Conservation (phyloP, 169 alveolate species). For the Cryptosporidium tyzzeri region DNA sequence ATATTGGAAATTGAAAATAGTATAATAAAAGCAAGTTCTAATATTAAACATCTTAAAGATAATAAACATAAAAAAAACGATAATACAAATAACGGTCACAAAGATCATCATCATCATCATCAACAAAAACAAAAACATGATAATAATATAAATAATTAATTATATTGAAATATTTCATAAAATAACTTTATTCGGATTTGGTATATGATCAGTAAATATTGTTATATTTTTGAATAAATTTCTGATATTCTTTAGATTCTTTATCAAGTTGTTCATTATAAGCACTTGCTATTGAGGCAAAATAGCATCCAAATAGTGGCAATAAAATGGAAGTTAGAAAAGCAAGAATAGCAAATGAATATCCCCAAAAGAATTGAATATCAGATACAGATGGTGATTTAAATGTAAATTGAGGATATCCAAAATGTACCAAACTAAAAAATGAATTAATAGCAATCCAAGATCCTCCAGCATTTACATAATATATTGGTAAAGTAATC, state of each 20-base stretch:
- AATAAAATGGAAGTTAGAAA: slow-evolving; percentile 52
- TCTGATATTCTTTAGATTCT: slow-evolving; percentile 1
- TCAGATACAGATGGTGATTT: slow-evolving; percentile 65
- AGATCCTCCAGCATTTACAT: slow-evolving; percentile 74
- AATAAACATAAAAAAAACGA: background rate
- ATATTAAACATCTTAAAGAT: slow-evolving; percentile 18
- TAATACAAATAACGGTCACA: background rate
- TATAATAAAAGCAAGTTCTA: slow-evolving; percentile 21
- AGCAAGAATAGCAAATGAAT: slow-evolving; percentile 62
- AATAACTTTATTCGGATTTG: too few species aligned
- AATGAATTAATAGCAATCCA: slow-evolving; percentile 73
- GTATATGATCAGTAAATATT: background rate
- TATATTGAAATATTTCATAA: too few species aligned
- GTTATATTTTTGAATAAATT: background rate
- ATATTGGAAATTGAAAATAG: slow-evolving; percentile 53
- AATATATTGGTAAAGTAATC: slow-evolving; percentile 52
- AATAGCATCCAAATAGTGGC: slow-evolving; percentile 72
- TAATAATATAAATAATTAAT: too few species aligned
- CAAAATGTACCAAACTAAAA: slow-evolving; percentile 67
- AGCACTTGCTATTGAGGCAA: slow-evolving; percentile 34
- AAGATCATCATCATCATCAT: background rate
- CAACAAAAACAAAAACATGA: background rate
- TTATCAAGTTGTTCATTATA: slow-evolving; percentile 18
- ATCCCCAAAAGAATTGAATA: slow-evolving; percentile 75
- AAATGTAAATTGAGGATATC: slow-evolving; percentile 54